Percentiles rank a stretch among this genome's conserved stretches.
Evolutionary conservation across 352 stramenopile species (phyloP).

Genomic region (Phytophthora ohioensis): DNA sequence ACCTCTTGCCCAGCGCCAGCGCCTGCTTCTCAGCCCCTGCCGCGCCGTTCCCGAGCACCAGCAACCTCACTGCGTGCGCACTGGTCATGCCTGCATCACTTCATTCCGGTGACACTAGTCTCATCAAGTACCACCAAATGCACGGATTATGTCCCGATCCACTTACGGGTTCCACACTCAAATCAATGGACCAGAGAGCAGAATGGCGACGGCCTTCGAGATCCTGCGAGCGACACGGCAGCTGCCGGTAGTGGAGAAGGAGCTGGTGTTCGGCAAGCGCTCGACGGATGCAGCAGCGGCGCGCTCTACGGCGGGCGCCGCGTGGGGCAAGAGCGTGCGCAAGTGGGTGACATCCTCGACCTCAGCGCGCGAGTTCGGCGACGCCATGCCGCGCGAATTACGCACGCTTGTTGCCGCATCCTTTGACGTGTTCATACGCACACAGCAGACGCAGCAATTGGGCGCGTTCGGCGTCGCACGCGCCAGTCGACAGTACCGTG

Average conservation of each 20-base stretch:
- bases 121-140: not conserved
- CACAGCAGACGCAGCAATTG: constrained; percentile 32
- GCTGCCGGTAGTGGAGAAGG: constrained; percentile 51
- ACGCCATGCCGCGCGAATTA: constrained; percentile 64
- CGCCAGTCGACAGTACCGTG: constrained; percentile 76
- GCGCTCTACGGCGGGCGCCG: constrained; percentile 39
- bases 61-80: constrained; percentile 36
- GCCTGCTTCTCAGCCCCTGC: constrained; percentile 83
- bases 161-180: not conserved
- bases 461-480: constrained; percentile 28
- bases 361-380: constrained; percentile 18
- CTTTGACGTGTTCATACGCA: constrained; percentile 63
- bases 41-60: constrained; percentile 78
- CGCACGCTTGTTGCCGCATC: constrained; percentile 65
- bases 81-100: constrained; percentile 4
- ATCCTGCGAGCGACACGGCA: constrained; percentile 53
- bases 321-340: constrained; percentile 64
- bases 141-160: constrained; percentile 4
- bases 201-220: constrained; percentile 46
- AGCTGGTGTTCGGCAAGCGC: constrained; percentile 38
- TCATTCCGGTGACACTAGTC: constrained; percentile 13
- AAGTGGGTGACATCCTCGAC: constrained; percentile 45
- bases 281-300: constrained; percentile 21
- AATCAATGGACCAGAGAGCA: constrained; percentile 9
- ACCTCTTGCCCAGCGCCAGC: constrained; percentile 54